Evolutionary conservation across 2,329 filamentous ascomycete species (phyloP).

Genomic region (Tolypocladium pustulatum): DNA sequence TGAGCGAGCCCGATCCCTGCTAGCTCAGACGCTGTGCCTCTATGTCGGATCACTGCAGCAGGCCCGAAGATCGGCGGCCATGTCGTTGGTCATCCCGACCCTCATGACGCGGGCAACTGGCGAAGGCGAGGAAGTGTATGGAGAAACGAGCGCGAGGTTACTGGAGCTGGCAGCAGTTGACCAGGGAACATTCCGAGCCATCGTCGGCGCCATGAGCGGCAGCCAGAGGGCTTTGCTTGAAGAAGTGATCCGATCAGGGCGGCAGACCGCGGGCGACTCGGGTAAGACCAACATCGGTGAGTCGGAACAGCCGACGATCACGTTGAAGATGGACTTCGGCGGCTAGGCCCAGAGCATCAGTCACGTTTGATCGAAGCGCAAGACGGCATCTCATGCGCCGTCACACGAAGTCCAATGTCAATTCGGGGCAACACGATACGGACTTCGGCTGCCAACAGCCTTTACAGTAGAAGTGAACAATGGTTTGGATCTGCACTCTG

Average conservation of each 20-base stretch:
- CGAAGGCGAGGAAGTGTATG: slow-evolving; percentile 50
- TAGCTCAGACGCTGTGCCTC: slow-evolving; percentile 66
- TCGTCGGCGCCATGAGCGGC: slow-evolving; percentile 61
- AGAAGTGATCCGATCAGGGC: slow-evolving; percentile 61
- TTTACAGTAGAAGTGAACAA: neutral
- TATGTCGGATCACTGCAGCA: slow-evolving; percentile 45
- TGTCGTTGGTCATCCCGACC: slow-evolving; percentile 67
- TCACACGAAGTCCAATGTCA: neutral
- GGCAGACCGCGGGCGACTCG: slow-evolving; percentile 31
- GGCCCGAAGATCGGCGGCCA: slow-evolving; percentile 45
- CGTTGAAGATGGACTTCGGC: slow-evolving; percentile 88
- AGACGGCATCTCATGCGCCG: neutral
- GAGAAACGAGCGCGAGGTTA: slow-evolving; percentile 65
- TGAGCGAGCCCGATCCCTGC: slow-evolving; percentile 59
- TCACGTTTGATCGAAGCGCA: neutral
- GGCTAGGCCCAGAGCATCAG: slow-evolving; percentile 13
- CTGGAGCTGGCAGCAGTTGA: slow-evolving; percentile 73
- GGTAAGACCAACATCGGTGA: slow-evolving; percentile 29
- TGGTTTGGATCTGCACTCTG: neutral
- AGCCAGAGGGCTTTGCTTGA: slow-evolving; percentile 71
- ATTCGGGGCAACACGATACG: neutral
- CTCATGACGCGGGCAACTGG: slow-evolving; percentile 62
- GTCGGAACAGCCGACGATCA: slow-evolving; percentile 67
- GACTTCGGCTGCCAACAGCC: neutral
- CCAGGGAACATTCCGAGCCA: slow-evolving; percentile 59